Evolutionary conservation across 768 basidiomycete genomes (phyloP), one percentile per base, ranked within the genome.

Genomic region (Tricholoma terreum): DNA sequence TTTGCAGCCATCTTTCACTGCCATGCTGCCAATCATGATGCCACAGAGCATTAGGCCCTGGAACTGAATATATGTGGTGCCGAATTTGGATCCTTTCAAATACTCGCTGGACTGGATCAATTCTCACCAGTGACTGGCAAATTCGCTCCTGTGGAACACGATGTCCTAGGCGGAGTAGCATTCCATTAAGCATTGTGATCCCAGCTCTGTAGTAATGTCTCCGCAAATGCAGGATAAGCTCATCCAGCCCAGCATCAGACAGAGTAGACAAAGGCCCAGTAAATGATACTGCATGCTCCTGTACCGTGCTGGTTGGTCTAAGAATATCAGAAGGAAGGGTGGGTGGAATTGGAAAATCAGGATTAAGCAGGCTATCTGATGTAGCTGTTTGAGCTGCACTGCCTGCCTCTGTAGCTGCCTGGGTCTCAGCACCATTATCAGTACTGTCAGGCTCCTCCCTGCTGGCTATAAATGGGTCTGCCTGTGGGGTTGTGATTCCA

Each of bases 11-110:
- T 27, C 2, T 2, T 27, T 6, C 24, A 27, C 15, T 52, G 73
- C 73, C 66, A 62, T 74, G 74, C 43, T 74, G 72, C 0, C 74
- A 70, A 60, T 75, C 72, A 62, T 74, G 69, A 54, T 75, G 72
- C 71, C 71, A 73, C 0, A 74, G 58, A 0, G 69, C 67, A 59
- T 74, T 73, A 3, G 68, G 65, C 1, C 69, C 70, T 19, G 65
- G 60, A 24, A 72, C 71, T 12, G 31, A 46, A 46, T 72, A 71
- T 7, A 55, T 45, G 0, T 65, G 48, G 1, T 68, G 61, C 6
- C 57, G 10, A 62, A 67, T 69, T 52, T 24, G 17, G 36, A 58
- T 55, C 6, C 60, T 42, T 36, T 59, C 57, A 57, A 63, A 61
- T 49, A 60, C 55, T 12, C 59, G 8, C 14, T 50, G 56, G 0